A percentile compares a stretch with the other conserved stretches of the same genome.
Evolutionary conservation across 495 filamentous ascomycete species (phyloP).

Genomic region (Pyrenopolyporus hunteri): DNA sequence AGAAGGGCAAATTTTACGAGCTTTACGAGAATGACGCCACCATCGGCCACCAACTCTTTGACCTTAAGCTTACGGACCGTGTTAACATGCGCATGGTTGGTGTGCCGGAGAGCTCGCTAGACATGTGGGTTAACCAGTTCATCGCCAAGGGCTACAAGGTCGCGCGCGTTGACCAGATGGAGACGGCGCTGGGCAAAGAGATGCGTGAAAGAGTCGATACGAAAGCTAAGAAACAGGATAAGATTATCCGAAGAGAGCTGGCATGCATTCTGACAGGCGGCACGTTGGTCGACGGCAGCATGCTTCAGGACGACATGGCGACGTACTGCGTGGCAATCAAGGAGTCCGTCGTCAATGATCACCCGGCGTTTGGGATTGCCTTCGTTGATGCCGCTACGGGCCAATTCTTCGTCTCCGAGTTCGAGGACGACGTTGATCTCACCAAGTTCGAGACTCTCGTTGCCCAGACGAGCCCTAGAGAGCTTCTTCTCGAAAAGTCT

Average conservation of each 20-base stretch:
- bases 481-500: conserved; percentile 89
- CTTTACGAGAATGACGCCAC: conserved; percentile 98
- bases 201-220: conserved; percentile 86
- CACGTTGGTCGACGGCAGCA: conserved; percentile 91
- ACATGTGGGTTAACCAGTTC: conserved; percentile 94
- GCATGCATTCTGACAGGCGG: conserved; percentile 89
- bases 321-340: conserved; percentile 97
- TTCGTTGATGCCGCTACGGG: conserved; percentile 97
- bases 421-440: conserved; percentile 89
- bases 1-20: conserved; percentile 99
- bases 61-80: conserved; percentile 95
- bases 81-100: conserved; percentile 99
- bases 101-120: conserved; percentile 86
- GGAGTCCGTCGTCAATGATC: conserved; percentile 75
- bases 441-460: conserved; percentile 99
- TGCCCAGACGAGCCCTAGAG: conserved; percentile 88
- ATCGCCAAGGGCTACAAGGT: conserved; percentile 96
- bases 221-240: conserved; percentile 71
- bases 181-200: conserved; percentile 94
- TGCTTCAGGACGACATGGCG: conserved; percentile 98
- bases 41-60: conserved; percentile 95
- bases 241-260: conserved; percentile 91
- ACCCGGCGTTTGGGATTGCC: conserved; percentile 85
- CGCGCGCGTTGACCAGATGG: conserved; percentile 93
- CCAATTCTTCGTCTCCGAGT: conserved; percentile 91